phyloP scores from a whole-genome alignment of 2,329 filamentous ascomycete genomes.

The Aureobasidium subglaciale region DNA sequence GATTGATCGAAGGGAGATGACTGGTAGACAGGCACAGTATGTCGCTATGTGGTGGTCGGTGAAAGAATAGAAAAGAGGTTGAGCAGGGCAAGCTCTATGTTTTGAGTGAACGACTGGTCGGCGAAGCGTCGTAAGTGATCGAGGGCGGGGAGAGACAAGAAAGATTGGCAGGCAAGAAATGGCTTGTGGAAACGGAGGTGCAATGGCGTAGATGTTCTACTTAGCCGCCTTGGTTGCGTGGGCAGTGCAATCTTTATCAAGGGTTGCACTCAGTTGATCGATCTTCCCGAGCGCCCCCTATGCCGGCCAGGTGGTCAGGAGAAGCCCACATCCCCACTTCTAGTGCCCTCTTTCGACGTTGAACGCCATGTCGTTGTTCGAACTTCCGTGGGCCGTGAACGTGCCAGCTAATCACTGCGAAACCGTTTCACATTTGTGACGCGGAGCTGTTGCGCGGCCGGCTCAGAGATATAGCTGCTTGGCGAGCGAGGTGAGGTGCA shows the following conservation, averaged over 20 bases:
- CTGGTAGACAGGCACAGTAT: not conserved
- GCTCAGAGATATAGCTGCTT: not conserved
- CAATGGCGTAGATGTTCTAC: slow-evolving; percentile 6
- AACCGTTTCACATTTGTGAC: slow-evolving; percentile 13
- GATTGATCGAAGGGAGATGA: not conserved
- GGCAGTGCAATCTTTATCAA: slow-evolving; percentile 10
- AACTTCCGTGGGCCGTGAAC: not conserved
- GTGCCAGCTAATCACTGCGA: slow-evolving; percentile 8
- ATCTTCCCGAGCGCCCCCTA: not conserved
- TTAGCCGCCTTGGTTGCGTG: slow-evolving; percentile 8
- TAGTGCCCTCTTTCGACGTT: not conserved
- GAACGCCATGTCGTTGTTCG: slow-evolving; percentile 10
- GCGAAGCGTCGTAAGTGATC: slow-evolving; percentile 6
- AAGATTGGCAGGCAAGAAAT: slow-evolving; percentile 10
- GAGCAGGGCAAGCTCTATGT: not conserved
- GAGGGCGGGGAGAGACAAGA: not conserved
- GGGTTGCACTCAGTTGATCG: not conserved
- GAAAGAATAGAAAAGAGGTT: not conserved
- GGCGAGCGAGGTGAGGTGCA: not conserved
- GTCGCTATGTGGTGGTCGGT: not conserved
- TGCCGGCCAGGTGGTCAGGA: slow-evolving; percentile 7
- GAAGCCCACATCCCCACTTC: slow-evolving; percentile 8
- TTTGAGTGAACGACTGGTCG: not conserved
- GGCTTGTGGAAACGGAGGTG: not conserved
- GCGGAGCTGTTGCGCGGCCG: slow-evolving; percentile 9